Base-by-base conservation (phyloP, 768 basidiomycete species). In the Leccinum ochraceum region DNA sequence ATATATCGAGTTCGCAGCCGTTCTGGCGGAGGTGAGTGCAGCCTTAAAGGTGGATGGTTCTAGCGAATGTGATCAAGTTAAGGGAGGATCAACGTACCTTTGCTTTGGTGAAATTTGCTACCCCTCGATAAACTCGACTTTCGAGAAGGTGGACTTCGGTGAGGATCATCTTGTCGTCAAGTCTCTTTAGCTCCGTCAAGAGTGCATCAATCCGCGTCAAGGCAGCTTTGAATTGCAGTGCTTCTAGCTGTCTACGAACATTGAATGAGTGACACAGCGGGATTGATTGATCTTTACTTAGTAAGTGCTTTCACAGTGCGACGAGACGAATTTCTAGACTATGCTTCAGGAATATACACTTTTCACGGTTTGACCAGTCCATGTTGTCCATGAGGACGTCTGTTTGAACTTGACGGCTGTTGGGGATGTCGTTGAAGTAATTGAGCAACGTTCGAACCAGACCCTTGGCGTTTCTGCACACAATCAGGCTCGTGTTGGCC, bases 161-260 rank as follows among this genome's bases (percentile, higher is more conserved):
- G 32, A 99, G 81, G 62, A 98, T 92, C 85, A 96, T 90, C 80
- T 98, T 98, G 78, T 98, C 97, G 73, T 99, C 96, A 28, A 99
- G 79, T 28, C 88, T 85, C 75, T 92, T 94, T 22, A 99, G 84
- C 74, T 98, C 97, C 2, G 88, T 88, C 42, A 98, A 81, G n/a
- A 99, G 84, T 0, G 81, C 79, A 62, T 95, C 94, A 63, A 98
- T 95, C 54, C 94, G 82, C 0, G 83, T 68, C 14, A 98, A 81
- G 0, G 96, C 94, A 0, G 86, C 82, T 67, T 90, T 87, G 79
- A 86, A 92, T 66, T 90, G 85, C 24, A 83, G 79, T 0, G 86
- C 80, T 60, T 94, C 92, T 26, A 97, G 81, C 68, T 91, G 86
- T 5, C 88, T 90, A 63, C 11, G 53, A 55, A 24, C 9, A 16